Evolutionary conservation across 805 yeast species (phyloP).

Genomic region (Metschnikowia vanudenii): DNA sequence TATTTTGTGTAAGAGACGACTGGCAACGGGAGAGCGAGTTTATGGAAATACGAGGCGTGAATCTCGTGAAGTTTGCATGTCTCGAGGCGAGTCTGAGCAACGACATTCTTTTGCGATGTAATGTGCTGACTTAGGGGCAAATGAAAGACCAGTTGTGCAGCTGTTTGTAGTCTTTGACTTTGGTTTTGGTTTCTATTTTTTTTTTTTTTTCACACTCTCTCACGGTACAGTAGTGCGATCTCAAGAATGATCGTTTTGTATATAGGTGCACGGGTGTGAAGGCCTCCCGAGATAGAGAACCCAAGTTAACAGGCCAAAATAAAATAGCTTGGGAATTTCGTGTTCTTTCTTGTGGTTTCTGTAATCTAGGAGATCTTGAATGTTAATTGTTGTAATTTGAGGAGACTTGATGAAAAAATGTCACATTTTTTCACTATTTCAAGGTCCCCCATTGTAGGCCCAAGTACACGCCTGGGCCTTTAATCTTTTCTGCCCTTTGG

Average conservation of each 20-base stretch:
- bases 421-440: too few species aligned
- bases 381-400: too few species aligned
- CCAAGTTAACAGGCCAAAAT: background rate
- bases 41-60: slow-evolving; percentile 4
- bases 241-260: background rate
- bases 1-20: slow-evolving; percentile 4
- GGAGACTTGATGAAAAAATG: too few species aligned
- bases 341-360: too few species aligned
- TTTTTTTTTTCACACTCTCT: background rate
- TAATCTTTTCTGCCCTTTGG: too few species aligned
- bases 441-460: too few species aligned
- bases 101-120: slow-evolving; percentile 7
- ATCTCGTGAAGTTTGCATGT: slow-evolving; percentile 5
- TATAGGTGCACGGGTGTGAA: background rate
- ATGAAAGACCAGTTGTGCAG: background rate
- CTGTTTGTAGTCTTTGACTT: background rate
- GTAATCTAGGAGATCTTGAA: too few species aligned
- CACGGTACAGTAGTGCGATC: background rate
- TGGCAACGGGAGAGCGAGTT: slow-evolving; percentile 6
- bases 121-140: background rate
- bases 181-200: background rate
- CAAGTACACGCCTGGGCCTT: too few species aligned
- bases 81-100: slow-evolving; percentile 15
- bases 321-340: too few species aligned
- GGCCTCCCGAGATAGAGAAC: background rate